These are phyloP conservation scores for Cucurbita maxima DNA, from an alignment of 306 rosid genomes.

Conservation along the genomic window DNA sequence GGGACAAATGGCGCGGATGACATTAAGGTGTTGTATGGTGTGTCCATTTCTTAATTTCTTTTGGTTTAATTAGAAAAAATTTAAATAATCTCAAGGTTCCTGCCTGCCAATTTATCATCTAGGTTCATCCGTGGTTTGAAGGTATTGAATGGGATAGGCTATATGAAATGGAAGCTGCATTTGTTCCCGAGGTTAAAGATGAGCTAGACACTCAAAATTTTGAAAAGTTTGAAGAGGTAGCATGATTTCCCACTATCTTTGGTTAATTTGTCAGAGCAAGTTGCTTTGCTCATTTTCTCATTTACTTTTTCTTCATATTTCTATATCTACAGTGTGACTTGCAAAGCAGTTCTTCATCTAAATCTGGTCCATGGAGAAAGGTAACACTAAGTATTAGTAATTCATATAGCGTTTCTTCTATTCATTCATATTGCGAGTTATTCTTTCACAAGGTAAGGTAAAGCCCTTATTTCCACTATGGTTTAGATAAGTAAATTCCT, in stretches of 20 bases:
- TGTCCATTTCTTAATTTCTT: slow-evolving; percentile 43
- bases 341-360: slow-evolving; percentile 48
- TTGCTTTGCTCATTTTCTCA: slow-evolving; percentile 10
- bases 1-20: slow-evolving; percentile 81
- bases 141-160: slow-evolving; percentile 73
- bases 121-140: slow-evolving; percentile 70
- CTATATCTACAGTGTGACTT: slow-evolving; percentile 39
- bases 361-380: slow-evolving; percentile 92
- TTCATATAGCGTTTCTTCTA: neutral
- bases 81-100: slow-evolving; percentile 22
- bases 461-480: neutral
- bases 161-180: slow-evolving; percentile 94
- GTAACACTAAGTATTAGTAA: slow-evolving; percentile 19
- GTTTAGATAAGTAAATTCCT: neutral
- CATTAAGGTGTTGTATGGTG: slow-evolving; percentile 84
- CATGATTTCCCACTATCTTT: slow-evolving; percentile 7
- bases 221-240: slow-evolving; percentile 94
- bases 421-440: neutral
- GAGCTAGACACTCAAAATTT: slow-evolving; percentile 96
- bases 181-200: slow-evolving; percentile 89
- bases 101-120: slow-evolving; percentile 27
- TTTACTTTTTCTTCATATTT: slow-evolving; percentile 10
- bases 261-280: slow-evolving; percentile 8
- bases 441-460: too few species aligned
- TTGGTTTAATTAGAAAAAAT: slow-evolving; percentile 12